phyloP scores from a whole-genome alignment of 106 monocot genomes.

The Narthecium ossifragum region DNA sequence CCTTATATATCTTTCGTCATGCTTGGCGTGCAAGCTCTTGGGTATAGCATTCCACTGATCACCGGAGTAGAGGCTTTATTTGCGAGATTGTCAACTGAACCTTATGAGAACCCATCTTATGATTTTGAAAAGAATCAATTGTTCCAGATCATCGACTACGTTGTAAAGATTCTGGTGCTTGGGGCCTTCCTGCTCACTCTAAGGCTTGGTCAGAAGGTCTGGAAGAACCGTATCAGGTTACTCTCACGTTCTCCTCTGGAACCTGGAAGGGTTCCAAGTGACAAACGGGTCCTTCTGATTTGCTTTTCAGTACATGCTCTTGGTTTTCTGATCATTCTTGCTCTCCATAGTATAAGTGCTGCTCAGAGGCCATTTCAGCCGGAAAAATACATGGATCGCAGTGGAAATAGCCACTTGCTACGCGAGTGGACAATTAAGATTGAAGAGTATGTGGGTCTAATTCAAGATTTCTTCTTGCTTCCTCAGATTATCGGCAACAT shows the following conservation, averaged over 20 bases:
- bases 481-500: conserved; percentile 69
- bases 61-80: conserved; percentile 60
- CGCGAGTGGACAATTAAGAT: conserved; percentile 41
- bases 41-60: conserved; percentile 63
- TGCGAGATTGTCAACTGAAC: conserved; percentile 19
- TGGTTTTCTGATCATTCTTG: conserved; percentile 38
- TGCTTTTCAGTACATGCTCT: conserved; percentile 22
- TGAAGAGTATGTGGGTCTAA: conserved; percentile 55
- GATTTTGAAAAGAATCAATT: conserved; percentile 30
- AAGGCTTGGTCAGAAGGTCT: conserved; percentile 59
- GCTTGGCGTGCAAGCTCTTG: conserved; percentile 62
- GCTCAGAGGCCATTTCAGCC: conserved; percentile 13
- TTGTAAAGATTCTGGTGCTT: conserved; percentile 49
- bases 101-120: conserved; percentile 14
- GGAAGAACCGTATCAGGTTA: conserved; percentile 60
- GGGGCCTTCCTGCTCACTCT: conserved; percentile 53
- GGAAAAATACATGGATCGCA: conserved; percentile 26
- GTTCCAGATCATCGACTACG: conserved; percentile 30
- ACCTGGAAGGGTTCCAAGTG: conserved; percentile 44
- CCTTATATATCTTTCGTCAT: conserved; percentile 52
- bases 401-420: conserved; percentile 24
- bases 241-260: conserved; percentile 40
- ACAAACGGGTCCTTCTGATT: conserved; percentile 40
- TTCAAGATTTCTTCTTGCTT: conserved; percentile 69
- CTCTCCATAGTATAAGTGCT: conserved; percentile 21